phyloP scores from a whole-genome alignment of 495 filamentous ascomycete genomes.

The Penicillium paxilli region DNA sequence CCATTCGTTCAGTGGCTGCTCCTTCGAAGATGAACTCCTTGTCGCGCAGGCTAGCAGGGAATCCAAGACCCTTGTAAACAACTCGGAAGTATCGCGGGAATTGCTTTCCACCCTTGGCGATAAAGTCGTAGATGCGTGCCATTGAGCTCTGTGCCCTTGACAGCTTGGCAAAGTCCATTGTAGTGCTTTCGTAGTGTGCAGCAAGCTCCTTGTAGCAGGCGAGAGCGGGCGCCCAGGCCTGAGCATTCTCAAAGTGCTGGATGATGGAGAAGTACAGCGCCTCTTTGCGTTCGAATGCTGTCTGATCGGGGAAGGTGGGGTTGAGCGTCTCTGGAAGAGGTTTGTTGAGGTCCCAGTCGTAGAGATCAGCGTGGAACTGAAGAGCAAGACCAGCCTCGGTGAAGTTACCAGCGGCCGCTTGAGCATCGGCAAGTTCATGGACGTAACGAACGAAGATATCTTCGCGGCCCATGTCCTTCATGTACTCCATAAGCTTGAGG shows the following conservation, averaged over 20 bases:
- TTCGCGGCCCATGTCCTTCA: slow-evolving; percentile 95
- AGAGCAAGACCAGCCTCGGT: slow-evolving; percentile 92
- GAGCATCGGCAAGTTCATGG: slow-evolving; percentile 83
- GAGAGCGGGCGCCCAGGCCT: slow-evolving; percentile 90
- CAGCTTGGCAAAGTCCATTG: slow-evolving; percentile 90
- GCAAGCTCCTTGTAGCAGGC: slow-evolving; percentile 88
- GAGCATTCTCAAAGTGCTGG: slow-evolving; percentile 87
- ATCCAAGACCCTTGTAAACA: slow-evolving; percentile 87
- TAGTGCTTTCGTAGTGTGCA: slow-evolving; percentile 80
- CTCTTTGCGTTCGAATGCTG: slow-evolving; percentile 91
- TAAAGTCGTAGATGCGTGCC: slow-evolving; percentile 87
- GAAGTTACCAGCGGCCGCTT: slow-evolving; percentile 72
- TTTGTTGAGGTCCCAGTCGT: slow-evolving; percentile 81
- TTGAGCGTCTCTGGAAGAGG: slow-evolving; percentile 67
- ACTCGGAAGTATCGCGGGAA: slow-evolving; percentile 91
- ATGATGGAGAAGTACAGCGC: slow-evolving; percentile 91
- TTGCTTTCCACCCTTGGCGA: slow-evolving; percentile 74
- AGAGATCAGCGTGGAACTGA: slow-evolving; percentile 87
- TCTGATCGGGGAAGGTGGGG: slow-evolving; percentile 79
- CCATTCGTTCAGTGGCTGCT: slow-evolving; percentile 69
- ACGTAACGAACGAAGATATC: slow-evolving; percentile 97
- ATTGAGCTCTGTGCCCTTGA: slow-evolving; percentile 87
- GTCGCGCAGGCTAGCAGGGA: slow-evolving; percentile 75
- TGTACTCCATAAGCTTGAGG: slow-evolving; percentile 90
- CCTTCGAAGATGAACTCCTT: slow-evolving; percentile 94